Conservation (phyloP, 116 monocot species). For the Papilionanthe hybrid region DNA sequence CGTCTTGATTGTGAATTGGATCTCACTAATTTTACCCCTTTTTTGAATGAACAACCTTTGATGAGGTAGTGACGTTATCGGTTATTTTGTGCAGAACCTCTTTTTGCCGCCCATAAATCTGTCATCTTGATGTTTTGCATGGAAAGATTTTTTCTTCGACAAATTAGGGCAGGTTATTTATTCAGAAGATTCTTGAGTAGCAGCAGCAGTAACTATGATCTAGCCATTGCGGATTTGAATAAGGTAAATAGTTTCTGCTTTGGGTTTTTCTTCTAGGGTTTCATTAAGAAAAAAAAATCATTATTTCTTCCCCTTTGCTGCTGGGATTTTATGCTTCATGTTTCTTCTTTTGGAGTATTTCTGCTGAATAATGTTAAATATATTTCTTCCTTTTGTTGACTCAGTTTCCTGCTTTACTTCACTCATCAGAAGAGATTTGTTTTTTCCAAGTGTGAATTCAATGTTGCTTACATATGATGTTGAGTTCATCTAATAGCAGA, state of each 20-base stretch:
- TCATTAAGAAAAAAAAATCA: too few relatives aligned
- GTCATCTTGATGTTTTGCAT: not conserved
- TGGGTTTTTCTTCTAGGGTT: not conserved
- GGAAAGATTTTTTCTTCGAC: not conserved
- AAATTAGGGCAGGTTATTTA: not conserved
- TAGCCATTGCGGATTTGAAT: slow-evolving; percentile 37
- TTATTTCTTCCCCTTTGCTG: too few relatives aligned
- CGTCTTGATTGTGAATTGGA: not conserved
- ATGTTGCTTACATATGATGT: not conserved
- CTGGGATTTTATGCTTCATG: not conserved
- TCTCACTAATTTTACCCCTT: not conserved
- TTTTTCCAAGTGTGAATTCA: not conserved
- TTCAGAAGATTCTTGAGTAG: slow-evolving; percentile 11
- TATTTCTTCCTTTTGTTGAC: not conserved
- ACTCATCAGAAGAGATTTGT: not conserved
- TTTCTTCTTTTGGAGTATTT: not conserved
- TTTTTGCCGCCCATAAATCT: not conserved
- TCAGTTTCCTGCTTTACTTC: not conserved
- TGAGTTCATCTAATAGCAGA: too few relatives aligned
- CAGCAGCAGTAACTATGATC: slow-evolving; percentile 18
- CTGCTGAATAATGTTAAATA: not conserved
- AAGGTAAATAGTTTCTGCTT: slow-evolving; percentile 21
- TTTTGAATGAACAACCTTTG: not conserved
- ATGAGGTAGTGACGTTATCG: not conserved
- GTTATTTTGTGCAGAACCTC: not conserved